phyloP scores from a whole-genome alignment of 2,329 filamentous ascomycete species.

The Pleoardoris graminearum region DNA sequence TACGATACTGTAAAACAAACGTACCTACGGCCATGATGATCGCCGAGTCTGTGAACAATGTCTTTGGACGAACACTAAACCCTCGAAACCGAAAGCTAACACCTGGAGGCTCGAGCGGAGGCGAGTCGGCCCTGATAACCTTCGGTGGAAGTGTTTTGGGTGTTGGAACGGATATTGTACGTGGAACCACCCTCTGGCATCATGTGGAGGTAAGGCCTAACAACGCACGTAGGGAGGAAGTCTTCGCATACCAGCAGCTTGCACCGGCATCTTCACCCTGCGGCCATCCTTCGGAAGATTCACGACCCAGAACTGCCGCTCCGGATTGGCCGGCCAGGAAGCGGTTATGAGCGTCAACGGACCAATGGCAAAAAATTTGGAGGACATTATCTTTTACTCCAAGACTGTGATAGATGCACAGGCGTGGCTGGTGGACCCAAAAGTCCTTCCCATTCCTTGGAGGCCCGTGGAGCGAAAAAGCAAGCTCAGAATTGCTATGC shows the following conservation, averaged over 20 bases:
- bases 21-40: slow-evolving; percentile 73
- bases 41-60: slow-evolving; percentile 67
- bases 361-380: slow-evolving; percentile 61
- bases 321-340: slow-evolving; percentile 67
- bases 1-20: slow-evolving; percentile 73
- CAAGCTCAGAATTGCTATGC: slow-evolving; percentile 63
- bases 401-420: slow-evolving; percentile 48
- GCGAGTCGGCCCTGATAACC: slow-evolving; percentile 65
- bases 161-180: slow-evolving; percentile 65
- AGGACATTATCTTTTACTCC: slow-evolving; percentile 53
- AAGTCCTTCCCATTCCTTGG: slow-evolving; percentile 59
- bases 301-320: slow-evolving; percentile 58
- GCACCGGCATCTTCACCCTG: slow-evolving; percentile 61
- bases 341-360: slow-evolving; percentile 67
- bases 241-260: slow-evolving; percentile 60
- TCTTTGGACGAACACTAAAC: slow-evolving; percentile 65
- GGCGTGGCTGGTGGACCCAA: slow-evolving; percentile 59
- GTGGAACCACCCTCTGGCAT: background rate
- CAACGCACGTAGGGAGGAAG: slow-evolving; percentile 50
- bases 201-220: slow-evolving; percentile 11
- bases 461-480: slow-evolving; percentile 46
- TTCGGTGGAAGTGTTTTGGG: slow-evolving; percentile 64
- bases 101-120: slow-evolving; percentile 68
- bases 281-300: slow-evolving; percentile 63
- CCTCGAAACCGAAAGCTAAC: slow-evolving; percentile 63